These are phyloP conservation scores for Punica granatum DNA, from an alignment of 345 rosid genomes.

Conservation along the genomic window DNA sequence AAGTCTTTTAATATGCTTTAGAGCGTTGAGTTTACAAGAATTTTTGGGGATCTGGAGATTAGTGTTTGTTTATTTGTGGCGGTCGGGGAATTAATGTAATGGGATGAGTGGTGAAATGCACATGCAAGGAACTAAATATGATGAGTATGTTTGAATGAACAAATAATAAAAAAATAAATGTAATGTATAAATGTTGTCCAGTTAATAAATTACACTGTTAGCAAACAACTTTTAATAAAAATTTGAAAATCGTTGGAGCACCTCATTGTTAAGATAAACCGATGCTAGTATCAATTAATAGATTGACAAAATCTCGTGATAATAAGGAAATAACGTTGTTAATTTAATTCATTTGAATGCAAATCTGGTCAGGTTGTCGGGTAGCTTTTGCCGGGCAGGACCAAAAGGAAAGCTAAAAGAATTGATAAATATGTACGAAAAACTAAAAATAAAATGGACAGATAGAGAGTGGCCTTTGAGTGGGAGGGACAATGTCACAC, in stretches of 20 bases:
- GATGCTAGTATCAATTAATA: no score
- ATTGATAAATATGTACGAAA: not conserved
- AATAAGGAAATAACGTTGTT: no score
- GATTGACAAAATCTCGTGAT: no score
- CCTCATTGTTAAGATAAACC: no score
- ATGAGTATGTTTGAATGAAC: not conserved
- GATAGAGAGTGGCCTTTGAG: not conserved
- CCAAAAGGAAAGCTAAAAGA: not conserved
- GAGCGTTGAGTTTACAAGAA: not conserved
- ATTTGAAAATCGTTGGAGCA: no score
- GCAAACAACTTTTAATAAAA: no score
- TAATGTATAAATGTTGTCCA: no score
- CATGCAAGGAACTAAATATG: conserved; percentile 15
- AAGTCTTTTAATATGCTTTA: not conserved
- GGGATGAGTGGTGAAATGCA: conserved; percentile 11
- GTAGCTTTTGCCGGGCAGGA: conserved; percentile 9
- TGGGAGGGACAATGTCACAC: conserved; percentile 12
- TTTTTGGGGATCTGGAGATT: not conserved
- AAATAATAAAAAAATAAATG: not conserved
- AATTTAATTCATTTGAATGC: no score
- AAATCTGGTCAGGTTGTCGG: conserved; percentile 16
- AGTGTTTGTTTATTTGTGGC: not conserved
- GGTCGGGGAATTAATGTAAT: not conserved
- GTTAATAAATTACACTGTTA: no score
- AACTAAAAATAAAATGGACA: not conserved